These are phyloP conservation scores for Corymbia calophylla DNA, from an alignment of 441 rosid genomes.

Conservation along the genomic window DNA sequence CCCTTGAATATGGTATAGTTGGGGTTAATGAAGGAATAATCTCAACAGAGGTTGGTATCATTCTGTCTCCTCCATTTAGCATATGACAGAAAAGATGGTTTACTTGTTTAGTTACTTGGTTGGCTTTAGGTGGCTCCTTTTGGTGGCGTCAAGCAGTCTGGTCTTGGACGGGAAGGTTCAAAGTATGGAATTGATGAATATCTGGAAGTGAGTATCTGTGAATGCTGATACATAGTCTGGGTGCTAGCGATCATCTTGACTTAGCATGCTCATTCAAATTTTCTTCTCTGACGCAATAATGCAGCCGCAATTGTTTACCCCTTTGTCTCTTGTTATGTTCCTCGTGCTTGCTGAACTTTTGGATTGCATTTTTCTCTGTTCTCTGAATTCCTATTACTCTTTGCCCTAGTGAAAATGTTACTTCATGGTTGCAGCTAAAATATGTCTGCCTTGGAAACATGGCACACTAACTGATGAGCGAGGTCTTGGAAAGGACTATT, in stretches of 20 bases:
- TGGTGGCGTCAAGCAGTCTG: slow-evolving; percentile 94
- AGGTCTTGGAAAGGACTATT: background rate
- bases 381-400: background rate
- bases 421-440: slow-evolving; percentile 10
- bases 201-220: slow-evolving; percentile 50
- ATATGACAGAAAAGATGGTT: background rate
- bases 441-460: slow-evolving; percentile 20
- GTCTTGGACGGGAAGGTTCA: slow-evolving; percentile 97
- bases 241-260: background rate
- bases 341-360: background rate
- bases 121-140: slow-evolving; percentile 90
- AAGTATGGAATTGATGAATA: slow-evolving; percentile 95
- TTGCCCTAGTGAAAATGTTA: background rate
- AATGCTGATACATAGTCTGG: background rate
- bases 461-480: background rate
- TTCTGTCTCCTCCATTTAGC: background rate
- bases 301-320: background rate
- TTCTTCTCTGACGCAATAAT: background rate
- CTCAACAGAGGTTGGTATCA: slow-evolving; percentile 67
- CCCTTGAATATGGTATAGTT: slow-evolving; percentile 85
- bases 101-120: slow-evolving; percentile 1
- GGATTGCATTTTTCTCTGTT: background rate
- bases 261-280: background rate
- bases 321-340: background rate
- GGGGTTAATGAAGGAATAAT: slow-evolving; percentile 92